A percentile compares a stretch with the other conserved stretches of the same genome.
Evolutionary conservation across 2,329 filamentous ascomycete species (phyloP).

Genomic region (Setomelanomma holmii): DNA sequence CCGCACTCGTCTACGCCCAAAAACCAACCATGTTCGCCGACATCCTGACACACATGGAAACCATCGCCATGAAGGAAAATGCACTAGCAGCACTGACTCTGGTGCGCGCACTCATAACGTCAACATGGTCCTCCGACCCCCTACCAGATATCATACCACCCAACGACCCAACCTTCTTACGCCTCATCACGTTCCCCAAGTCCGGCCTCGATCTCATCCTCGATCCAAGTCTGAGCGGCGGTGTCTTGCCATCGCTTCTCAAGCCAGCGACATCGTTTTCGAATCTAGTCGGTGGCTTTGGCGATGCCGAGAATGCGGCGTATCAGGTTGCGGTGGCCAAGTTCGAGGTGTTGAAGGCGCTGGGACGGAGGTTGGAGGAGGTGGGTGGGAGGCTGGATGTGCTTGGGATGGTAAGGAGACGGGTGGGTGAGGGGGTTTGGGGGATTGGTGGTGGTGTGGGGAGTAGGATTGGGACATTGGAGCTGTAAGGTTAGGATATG

Average conservation of each 20-base stretch:
- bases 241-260: slow-evolving; percentile 63
- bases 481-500: slow-evolving; percentile 22
- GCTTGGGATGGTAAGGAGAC: slow-evolving; percentile 49
- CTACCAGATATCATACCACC: slow-evolving; percentile 56
- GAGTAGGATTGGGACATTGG: slow-evolving; percentile 55
- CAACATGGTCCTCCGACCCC: slow-evolving; percentile 59
- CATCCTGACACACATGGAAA: slow-evolving; percentile 61
- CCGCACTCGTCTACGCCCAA: slow-evolving; percentile 60
- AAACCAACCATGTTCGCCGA: slow-evolving; percentile 61
- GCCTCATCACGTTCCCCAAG: slow-evolving; percentile 38
- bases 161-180: slow-evolving; percentile 57
- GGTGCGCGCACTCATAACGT: slow-evolving; percentile 60
- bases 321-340: slow-evolving; percentile 65
- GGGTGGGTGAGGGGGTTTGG: slow-evolving; percentile 53
- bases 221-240: slow-evolving; percentile 57
- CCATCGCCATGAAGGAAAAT: slow-evolving; percentile 63
- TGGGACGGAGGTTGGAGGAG: slow-evolving; percentile 55
- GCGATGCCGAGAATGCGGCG: slow-evolving; percentile 63
- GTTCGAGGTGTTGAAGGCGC: slow-evolving; percentile 61
- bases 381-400: slow-evolving; percentile 48
- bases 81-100: slow-evolving; percentile 63
- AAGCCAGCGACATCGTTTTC: slow-evolving; percentile 64
- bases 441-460: slow-evolving; percentile 51
- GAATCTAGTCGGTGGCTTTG: slow-evolving; percentile 65
- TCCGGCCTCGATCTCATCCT: slow-evolving; percentile 61